A percentile compares a stretch with the other conserved stretches of the same genome.
These are phyloP conservation scores for Kwoniella pini DNA, from an alignment of 768 basidiomycete species.

Conservation along the genomic window DNA sequence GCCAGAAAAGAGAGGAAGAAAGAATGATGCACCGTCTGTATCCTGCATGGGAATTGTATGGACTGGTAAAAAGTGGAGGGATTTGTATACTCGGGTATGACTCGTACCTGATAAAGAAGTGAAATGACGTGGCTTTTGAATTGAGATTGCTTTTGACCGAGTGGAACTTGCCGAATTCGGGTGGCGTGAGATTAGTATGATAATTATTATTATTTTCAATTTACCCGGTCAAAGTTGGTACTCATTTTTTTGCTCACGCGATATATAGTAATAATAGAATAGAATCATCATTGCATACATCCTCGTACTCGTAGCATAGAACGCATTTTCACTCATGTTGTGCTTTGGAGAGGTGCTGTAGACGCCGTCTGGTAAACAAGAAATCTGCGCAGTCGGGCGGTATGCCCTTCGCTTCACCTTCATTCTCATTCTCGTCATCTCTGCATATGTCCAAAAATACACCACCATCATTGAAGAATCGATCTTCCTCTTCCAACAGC, in stretches of 20 bases:
- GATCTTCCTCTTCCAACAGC: conserved; percentile 1
- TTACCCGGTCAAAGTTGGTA: conserved; percentile 2
- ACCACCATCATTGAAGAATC: conserved; percentile 21
- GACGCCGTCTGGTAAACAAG: not conserved
- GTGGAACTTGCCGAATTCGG: conserved; percentile 9
- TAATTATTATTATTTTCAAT: no score
- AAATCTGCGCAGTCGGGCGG: not conserved
- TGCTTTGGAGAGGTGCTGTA: conserved; percentile 5
- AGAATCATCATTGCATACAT: no score
- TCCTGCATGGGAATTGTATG: not conserved
- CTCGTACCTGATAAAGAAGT: not conserved
- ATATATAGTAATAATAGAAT: no score
- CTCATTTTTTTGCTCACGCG: conserved; percentile 17
- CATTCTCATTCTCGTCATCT: conserved; percentile 34
- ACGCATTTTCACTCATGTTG: not conserved
- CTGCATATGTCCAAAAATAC: conserved; percentile 33
- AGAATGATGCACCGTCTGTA: not conserved
- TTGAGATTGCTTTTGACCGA: no score
- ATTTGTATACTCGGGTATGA: not conserved
- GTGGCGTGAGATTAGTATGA: conserved; percentile 4
- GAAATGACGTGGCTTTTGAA: conserved; percentile 5
- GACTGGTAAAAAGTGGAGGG: not conserved
- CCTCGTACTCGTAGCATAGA: no score
- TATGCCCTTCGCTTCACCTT: conserved; percentile 28
- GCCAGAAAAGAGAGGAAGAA: no score